A percentile compares a stretch with the other conserved stretches of the same genome.
These are phyloP conservation scores for Neopestalotiopsis sp. DNA, from an alignment of 2,329 filamentous ascomycete genomes.

Conservation along the genomic window DNA sequence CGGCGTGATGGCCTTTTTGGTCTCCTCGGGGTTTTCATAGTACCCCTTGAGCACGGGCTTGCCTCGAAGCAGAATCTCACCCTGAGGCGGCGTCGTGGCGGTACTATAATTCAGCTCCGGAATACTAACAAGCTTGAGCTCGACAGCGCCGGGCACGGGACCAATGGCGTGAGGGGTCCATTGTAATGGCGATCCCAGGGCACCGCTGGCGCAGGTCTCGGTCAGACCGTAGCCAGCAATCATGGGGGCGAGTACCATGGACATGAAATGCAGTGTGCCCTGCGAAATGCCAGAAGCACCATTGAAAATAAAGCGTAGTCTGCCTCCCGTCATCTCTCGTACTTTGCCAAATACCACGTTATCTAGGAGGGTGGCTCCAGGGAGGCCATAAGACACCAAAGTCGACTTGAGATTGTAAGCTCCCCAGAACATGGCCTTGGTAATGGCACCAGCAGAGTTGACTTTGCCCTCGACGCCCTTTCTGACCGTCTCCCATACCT, in stretches of 20 bases:
- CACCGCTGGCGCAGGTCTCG: constrained; percentile 86
- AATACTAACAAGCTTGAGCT: constrained; percentile 91
- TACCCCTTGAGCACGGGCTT: constrained; percentile 77
- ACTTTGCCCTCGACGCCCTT: constrained; percentile 90
- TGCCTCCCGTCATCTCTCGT: constrained; percentile 86
- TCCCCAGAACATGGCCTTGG: constrained; percentile 79
- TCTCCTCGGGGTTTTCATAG: constrained; percentile 86
- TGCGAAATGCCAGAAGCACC: constrained; percentile 90
- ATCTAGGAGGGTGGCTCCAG: constrained; percentile 75
- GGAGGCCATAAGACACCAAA: constrained; percentile 63
- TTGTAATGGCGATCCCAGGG: constrained; percentile 82
- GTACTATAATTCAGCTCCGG: constrained; percentile 85
- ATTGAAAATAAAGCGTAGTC: constrained; percentile 89
- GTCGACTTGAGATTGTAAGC: constrained; percentile 65
- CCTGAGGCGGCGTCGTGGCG: constrained; percentile 79
- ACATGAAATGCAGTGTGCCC: constrained; percentile 89
- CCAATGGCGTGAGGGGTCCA: constrained; percentile 83
- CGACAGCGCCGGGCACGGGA: constrained; percentile 76
- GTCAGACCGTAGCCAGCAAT: constrained; percentile 93
- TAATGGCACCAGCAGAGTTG: constrained; percentile 71
- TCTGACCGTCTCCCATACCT: constrained; percentile 96
- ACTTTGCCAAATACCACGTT: constrained; percentile 89
- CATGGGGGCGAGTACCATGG: constrained; percentile 92
- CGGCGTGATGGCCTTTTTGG: constrained; percentile 73
- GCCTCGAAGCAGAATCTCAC: constrained; percentile 91